Evolutionary conservation across 768 basidiomycete genomes (phyloP).

Genomic region (Amylocystis lapponica): DNA sequence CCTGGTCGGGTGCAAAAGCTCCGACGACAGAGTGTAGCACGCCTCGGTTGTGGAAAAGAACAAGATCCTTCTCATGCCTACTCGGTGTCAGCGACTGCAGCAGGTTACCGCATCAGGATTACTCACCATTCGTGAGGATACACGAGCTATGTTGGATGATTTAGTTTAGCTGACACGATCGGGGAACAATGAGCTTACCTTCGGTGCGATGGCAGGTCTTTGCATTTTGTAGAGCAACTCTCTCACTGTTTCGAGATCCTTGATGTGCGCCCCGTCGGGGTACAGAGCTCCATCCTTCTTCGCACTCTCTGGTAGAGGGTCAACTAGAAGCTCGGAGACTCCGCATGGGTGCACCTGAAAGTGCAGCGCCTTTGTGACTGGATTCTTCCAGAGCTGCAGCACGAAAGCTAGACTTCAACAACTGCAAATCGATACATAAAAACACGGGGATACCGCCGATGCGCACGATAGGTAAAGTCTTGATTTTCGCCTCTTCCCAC

Average conservation of each 20-base stretch:
- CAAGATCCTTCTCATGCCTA: slow-evolving; percentile 61
- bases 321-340: slow-evolving; percentile 57
- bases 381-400: slow-evolving; percentile 84
- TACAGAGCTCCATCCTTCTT: slow-evolving; percentile 61
- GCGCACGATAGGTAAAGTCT: slow-evolving; percentile 61
- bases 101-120: neutral
- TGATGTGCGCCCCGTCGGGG: slow-evolving; percentile 78
- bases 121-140: slow-evolving; percentile 84
- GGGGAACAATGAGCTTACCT: slow-evolving; percentile 33
- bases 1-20: slow-evolving; percentile 60
- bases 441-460: neutral
- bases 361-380: slow-evolving; percentile 73
- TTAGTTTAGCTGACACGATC: neutral
- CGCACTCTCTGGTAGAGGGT: slow-evolving; percentile 62
- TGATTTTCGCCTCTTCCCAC: slow-evolving; percentile 77
- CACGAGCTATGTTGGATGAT: too few relatives aligned
- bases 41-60: slow-evolving; percentile 85
- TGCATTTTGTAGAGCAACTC: slow-evolving; percentile 81
- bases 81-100: neutral
- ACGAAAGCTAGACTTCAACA: slow-evolving; percentile 1
- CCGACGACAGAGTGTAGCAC: slow-evolving; percentile 77
- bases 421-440: too few relatives aligned
- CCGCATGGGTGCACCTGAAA: slow-evolving; percentile 90
- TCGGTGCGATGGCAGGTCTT: slow-evolving; percentile 81
- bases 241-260: slow-evolving; percentile 66